These are phyloP conservation scores for Suhomyces bribrorum DNA, from an alignment of 1,139 yeast genomes.

Conservation along the genomic window DNA sequence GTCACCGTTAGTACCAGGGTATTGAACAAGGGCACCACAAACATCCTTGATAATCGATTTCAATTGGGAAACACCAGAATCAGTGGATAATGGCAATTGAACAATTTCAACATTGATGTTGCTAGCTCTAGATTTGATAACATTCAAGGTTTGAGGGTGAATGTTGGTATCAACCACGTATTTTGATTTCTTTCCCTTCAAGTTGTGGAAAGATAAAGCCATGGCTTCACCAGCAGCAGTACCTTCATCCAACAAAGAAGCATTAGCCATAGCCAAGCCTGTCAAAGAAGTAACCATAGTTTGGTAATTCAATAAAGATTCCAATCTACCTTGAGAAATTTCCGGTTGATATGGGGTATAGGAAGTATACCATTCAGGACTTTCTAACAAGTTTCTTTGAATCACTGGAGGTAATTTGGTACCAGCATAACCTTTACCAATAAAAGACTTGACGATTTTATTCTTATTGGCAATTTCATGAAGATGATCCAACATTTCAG, in stretches of 20 bases:
- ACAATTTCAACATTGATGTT: conserved; percentile 71
- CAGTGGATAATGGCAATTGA: conserved; percentile 54
- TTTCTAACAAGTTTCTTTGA: conserved; percentile 86
- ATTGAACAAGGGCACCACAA: conserved; percentile 86
- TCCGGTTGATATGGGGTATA: conserved; percentile 99
- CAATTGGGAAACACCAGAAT: conserved; percentile 46
- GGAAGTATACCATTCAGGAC: conserved; percentile 98
- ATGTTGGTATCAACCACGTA: conserved; percentile 76
- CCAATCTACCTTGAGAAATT: conserved; percentile 94
- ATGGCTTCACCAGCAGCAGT: conserved; percentile 99
- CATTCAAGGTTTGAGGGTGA: conserved; percentile 85
- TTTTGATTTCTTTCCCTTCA: conserved; percentile 64
- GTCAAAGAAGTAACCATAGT: conserved; percentile 87
- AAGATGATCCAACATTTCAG: conserved; percentile 73
- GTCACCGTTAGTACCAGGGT: conserved; percentile 87
- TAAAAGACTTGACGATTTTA: conserved; percentile 67
- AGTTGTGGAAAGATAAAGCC: conserved; percentile 73
- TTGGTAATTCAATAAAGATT: conserved; percentile 85
- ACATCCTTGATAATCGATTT: conserved; percentile 40
- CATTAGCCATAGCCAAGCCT: conserved; percentile 90
- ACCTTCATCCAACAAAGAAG: conserved; percentile 92
- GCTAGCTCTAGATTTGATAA: conserved; percentile 73
- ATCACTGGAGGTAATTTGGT: conserved; percentile 89
- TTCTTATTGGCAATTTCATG: conserved; percentile 73
- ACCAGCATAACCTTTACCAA: conserved; percentile 94